Evolutionary conservation across 805 yeast genomes (phyloP).

Genomic region (Cyberlindnera nakhonratchasimensis): DNA sequence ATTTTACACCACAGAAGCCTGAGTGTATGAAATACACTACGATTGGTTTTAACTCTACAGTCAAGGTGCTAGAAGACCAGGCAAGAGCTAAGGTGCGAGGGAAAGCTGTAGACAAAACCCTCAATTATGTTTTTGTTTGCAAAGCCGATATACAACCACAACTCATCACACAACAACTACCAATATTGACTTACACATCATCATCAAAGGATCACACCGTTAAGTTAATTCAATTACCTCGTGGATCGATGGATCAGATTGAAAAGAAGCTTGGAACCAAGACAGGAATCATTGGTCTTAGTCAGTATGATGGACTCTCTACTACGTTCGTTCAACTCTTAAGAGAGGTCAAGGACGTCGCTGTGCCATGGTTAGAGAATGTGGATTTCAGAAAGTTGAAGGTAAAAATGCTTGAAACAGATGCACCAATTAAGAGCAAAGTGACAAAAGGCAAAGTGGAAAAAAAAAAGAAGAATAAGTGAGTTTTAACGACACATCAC

Average conservation of each 20-base stretch:
- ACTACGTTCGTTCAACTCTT: slow-evolving; percentile 28
- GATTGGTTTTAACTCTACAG: slow-evolving; percentile 56
- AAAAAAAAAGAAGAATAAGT: slow-evolving; percentile 23
- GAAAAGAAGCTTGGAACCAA: slow-evolving; percentile 31
- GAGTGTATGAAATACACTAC: slow-evolving; percentile 26
- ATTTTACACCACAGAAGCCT: slow-evolving; percentile 16
- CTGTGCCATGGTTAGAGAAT: slow-evolving; percentile 44
- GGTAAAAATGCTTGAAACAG: slow-evolving; percentile 42
- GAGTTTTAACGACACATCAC: background rate
- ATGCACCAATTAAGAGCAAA: slow-evolving; percentile 38
- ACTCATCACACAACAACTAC: slow-evolving; percentile 54
- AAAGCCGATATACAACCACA: slow-evolving; percentile 51
- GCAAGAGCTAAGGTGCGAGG: slow-evolving; percentile 25
- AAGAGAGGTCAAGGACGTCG: slow-evolving; percentile 33
- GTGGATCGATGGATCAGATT: slow-evolving; percentile 31
- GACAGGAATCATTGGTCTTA: slow-evolving; percentile 33
- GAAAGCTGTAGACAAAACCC: background rate
- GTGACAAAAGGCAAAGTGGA: slow-evolving; percentile 26
- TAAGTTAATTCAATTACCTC: slow-evolving; percentile 60
- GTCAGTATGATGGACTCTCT: slow-evolving; percentile 18
- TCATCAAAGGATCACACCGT: slow-evolving; percentile 31
- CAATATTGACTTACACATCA: slow-evolving; percentile 49
- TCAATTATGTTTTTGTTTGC: slow-evolving; percentile 51
- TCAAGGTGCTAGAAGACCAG: slow-evolving; percentile 43
- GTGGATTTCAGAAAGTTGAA: slow-evolving; percentile 35